phyloP scores from a whole-genome alignment of 192 early-diverging fungal species.

The Gigaspora rosea region DNA sequence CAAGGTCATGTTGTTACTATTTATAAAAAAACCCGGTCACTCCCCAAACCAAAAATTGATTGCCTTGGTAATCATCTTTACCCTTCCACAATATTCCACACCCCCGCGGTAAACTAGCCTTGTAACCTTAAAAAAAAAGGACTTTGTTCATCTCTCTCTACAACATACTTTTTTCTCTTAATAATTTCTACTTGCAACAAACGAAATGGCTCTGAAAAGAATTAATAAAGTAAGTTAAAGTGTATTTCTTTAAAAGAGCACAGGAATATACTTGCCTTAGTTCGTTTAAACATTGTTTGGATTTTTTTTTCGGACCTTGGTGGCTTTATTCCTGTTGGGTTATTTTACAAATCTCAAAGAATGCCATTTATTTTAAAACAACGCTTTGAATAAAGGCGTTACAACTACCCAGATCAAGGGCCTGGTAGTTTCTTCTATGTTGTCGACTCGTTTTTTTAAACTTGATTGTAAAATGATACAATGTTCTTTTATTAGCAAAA shows the following conservation, averaged over 20 bases:
- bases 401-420: neutral
- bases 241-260: too few relatives aligned
- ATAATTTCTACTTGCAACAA: neutral
- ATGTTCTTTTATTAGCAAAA: too few relatives aligned
- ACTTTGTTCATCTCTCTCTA: constrained; percentile 5
- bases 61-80: neutral
- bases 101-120: constrained; percentile 10
- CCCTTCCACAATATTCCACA: neutral
- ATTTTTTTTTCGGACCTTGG: neutral
- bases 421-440: neutral
- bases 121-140: neutral
- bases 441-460: too few relatives aligned
- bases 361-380: neutral
- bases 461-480: too few relatives aligned
- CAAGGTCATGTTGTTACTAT: neutral
- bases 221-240: constrained; percentile 33
- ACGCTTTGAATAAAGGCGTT: constrained; percentile 5
- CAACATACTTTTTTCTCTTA: neutral
- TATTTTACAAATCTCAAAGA: constrained; percentile 25
- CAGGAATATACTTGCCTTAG: too few relatives aligned
- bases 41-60: neutral
- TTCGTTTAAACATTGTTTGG: neutral
- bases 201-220: constrained; percentile 83
- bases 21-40: constrained; percentile 6
- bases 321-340: neutral